These are phyloP conservation scores for Nothophaeocryptopus gaeumannii DNA, from an alignment of 2,329 filamentous ascomycete genomes.

Conservation along the genomic window DNA sequence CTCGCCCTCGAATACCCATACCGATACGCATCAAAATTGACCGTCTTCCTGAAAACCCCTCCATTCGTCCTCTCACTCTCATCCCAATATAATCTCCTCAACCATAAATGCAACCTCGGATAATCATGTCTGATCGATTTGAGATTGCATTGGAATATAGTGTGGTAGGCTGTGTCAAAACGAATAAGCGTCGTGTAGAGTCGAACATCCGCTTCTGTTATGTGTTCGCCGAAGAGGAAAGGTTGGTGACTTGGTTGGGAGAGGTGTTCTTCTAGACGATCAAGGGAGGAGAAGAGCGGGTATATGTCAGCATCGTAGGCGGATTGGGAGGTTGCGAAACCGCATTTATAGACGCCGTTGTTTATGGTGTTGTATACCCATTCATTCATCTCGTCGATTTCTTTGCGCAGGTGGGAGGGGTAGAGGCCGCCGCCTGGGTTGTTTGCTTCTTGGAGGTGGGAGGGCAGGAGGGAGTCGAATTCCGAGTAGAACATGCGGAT, in stretches of 20 bases:
- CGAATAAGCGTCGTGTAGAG: slow-evolving; percentile 64
- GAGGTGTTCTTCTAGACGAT: slow-evolving; percentile 72
- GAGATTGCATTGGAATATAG: slow-evolving; percentile 75
- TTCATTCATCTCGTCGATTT: slow-evolving; percentile 74
- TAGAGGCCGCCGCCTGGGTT: slow-evolving; percentile 61
- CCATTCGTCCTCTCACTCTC: slow-evolving; percentile 39
- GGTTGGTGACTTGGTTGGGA: slow-evolving; percentile 48
- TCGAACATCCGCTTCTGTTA: slow-evolving; percentile 65
- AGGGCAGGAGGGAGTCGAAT: slow-evolving; percentile 62
- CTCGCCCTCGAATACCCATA: slow-evolving; percentile 18
- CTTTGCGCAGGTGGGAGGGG: slow-evolving; percentile 58
- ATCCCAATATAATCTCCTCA: slow-evolving; percentile 49
- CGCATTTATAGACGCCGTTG: slow-evolving; percentile 43
- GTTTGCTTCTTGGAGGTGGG: slow-evolving; percentile 55
- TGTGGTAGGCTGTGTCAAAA: slow-evolving; percentile 76
- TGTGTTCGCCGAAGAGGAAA: slow-evolving; percentile 69
- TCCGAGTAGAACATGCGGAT: slow-evolving; percentile 80
- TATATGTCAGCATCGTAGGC: slow-evolving; percentile 75
- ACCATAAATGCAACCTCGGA: slow-evolving; percentile 47
- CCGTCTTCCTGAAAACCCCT: slow-evolving; percentile 46
- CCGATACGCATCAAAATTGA: slow-evolving; percentile 37
- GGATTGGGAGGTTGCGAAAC: slow-evolving; percentile 79
- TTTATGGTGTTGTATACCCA: slow-evolving; percentile 65
- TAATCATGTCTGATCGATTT: slow-evolving; percentile 63
- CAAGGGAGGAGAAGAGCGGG: slow-evolving; percentile 72